Conservation (phyloP, 2,329 filamentous ascomycete species). For the Mollisia scopiformis region DNA sequence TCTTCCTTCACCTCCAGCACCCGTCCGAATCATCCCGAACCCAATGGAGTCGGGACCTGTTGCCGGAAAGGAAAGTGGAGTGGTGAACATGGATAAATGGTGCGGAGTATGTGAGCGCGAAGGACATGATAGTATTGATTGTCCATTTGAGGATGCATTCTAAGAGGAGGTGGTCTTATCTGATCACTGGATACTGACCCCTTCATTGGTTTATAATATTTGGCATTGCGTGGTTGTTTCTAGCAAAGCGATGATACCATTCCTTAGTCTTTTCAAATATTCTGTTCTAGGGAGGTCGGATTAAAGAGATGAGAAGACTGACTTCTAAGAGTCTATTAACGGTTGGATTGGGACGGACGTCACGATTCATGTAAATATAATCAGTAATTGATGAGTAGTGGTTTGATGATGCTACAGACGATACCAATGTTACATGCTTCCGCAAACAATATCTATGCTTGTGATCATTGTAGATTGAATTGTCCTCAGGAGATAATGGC, state of each 20-base stretch:
- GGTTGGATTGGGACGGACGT: neutral
- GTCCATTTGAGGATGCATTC: constrained; percentile 85
- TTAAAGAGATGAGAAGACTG: constrained; percentile 1
- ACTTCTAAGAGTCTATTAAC: neutral
- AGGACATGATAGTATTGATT: constrained; percentile 94
- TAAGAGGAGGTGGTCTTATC: constrained; percentile 36
- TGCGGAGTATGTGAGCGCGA: constrained; percentile 96
- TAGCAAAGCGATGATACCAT: constrained; percentile 33
- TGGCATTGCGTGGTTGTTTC: constrained; percentile 25
- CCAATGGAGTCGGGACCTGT: constrained; percentile 69
- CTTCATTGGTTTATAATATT: constrained; percentile 7
- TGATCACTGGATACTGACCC: neutral
- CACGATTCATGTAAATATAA: constrained; percentile 25
- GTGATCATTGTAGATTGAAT: too few relatives aligned
- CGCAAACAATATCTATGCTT: neutral
- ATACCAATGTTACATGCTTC: neutral
- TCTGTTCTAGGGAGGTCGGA: neutral
- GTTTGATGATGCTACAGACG: neutral
- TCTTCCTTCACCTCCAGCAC: constrained; percentile 39
- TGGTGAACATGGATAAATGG: constrained; percentile 88
- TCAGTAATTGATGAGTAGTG: constrained; percentile 9
- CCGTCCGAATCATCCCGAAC: constrained; percentile 58
- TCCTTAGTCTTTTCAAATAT: constrained; percentile 7
- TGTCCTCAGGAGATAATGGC: too few relatives aligned
- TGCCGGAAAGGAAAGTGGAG: constrained; percentile 76